A percentile compares a stretch with the other conserved stretches of the same genome.
Conservation (phyloP, 441 rosid species). For the Raphanus hybrid region DNA sequence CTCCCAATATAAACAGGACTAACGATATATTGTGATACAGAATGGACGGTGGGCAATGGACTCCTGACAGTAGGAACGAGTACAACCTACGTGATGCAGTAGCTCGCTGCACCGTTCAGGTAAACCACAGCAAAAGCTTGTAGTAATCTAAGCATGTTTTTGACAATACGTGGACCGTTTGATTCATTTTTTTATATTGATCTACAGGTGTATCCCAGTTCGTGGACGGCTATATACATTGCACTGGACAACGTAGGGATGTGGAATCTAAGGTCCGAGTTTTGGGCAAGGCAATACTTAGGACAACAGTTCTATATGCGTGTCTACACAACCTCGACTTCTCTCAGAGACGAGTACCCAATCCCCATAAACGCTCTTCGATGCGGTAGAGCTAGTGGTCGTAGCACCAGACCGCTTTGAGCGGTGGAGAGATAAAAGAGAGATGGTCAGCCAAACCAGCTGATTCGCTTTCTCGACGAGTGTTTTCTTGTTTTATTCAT, state of each 20-base stretch:
- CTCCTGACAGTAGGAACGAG: constrained; percentile 59
- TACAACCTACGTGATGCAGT: constrained; percentile 93
- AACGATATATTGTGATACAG: constrained; percentile 47
- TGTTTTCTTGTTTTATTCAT: neutral
- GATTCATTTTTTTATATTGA: neutral
- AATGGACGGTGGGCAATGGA: constrained; percentile 97
- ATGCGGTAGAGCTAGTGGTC: constrained; percentile 82
- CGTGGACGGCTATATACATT: constrained; percentile 87
- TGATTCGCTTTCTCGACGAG: neutral
- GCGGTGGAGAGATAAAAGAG: constrained; percentile 9
- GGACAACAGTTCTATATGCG: constrained; percentile 92
- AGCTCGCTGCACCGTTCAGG: constrained; percentile 80
- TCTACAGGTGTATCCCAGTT: constrained; percentile 81
- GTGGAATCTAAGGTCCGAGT: constrained; percentile 95
- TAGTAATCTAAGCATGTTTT: neutral
- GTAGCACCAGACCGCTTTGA: constrained; percentile 77
- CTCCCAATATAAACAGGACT: neutral
- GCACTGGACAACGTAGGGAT: constrained; percentile 93
- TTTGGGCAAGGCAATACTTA: constrained; percentile 87
- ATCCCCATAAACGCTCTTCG: constrained; percentile 86
- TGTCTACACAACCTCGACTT: constrained; percentile 71
- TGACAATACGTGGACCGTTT: neutral
- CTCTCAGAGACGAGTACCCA: constrained; percentile 88
- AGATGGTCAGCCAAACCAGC: constrained; percentile 34
- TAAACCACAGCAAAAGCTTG: constrained; percentile 34